Base-by-base conservation (phyloP, 2,329 filamentous ascomycete species). In the Colletotrichum falcatum region DNA sequence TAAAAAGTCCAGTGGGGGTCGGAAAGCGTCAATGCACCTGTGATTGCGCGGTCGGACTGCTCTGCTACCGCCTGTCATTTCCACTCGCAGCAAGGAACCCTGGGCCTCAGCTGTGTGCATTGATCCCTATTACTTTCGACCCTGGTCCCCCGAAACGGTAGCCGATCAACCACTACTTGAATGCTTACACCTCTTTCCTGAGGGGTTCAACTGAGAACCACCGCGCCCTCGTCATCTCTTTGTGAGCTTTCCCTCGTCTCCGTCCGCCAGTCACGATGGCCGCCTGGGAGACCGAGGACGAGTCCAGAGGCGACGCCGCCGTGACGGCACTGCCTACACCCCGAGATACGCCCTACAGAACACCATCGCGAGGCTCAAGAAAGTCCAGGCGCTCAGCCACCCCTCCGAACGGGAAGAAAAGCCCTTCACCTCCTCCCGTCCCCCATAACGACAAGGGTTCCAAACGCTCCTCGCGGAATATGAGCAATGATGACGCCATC, bases 341-440 rank as follows among this genome's bases (percentile, higher is more conserved):
- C 14, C 86, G 87, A 44, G 90, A 92, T 73, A 92, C 92, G 33
- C 91, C 92, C 26, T 93, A 93, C 76, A 87, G 91, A 75, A 91
- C 91, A 9, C 89, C 91, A 61, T 95, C 94, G 33, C 88, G 90
- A 75, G 85, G 75, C 51, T 88, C 87, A 26, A 87, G 80, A 72
- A 83, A 87, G 60, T 93, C 92, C 11, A 87, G 89, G 69, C 88
- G 91, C 64, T 92, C 91, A 33, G 83, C 86, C 48, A 93, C 93
- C 39, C 89, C 93, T 49, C 88, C 89, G 1, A 70, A 70, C 14
- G 83, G 79, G 8, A 77, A 80, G 28, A 83, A 85, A 37, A 85
- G 89, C 44, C 86, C 88, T 1, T 92, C 92, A 1, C 90, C 91
- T 6, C 83, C 86, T 5, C 83, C 84, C 16, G 74, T 85, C 26